Conservation (phyloP, 192 early-diverging fungal species). For the Backusella tuberculispora region DNA sequence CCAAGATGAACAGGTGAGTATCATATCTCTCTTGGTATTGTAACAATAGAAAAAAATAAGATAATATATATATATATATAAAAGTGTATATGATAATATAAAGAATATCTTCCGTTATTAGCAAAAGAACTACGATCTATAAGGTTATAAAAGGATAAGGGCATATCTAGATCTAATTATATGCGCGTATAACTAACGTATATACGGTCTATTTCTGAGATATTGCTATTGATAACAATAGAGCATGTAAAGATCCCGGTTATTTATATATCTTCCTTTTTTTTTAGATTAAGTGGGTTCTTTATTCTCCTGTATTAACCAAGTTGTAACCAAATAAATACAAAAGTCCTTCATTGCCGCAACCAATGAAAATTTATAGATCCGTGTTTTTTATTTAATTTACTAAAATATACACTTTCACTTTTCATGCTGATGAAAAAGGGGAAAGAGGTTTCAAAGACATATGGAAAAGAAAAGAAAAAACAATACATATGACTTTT, state of each 20-base stretch:
- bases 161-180: neutral
- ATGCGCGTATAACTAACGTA: neutral
- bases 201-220: neutral
- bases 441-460: neutral
- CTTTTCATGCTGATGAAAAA: neutral
- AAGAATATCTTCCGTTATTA: conserved; percentile 13
- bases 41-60: neutral
- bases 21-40: neutral
- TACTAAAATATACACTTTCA: neutral
- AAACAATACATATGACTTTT: neutral
- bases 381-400: neutral
- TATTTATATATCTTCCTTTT: conserved; percentile 3
- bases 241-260: neutral
- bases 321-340: neutral
- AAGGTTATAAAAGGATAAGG: neutral
- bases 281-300: neutral
- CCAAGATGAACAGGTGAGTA: conserved; percentile 12
- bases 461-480: neutral
- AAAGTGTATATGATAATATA: too few species aligned
- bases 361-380: neutral
- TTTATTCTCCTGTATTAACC: neutral
- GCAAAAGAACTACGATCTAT: neutral
- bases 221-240: neutral
- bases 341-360: neutral
- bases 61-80: neutral